Base-by-base conservation (phyloP, 495 filamentous ascomycete species). In the Penicillium desertorum region DNA sequence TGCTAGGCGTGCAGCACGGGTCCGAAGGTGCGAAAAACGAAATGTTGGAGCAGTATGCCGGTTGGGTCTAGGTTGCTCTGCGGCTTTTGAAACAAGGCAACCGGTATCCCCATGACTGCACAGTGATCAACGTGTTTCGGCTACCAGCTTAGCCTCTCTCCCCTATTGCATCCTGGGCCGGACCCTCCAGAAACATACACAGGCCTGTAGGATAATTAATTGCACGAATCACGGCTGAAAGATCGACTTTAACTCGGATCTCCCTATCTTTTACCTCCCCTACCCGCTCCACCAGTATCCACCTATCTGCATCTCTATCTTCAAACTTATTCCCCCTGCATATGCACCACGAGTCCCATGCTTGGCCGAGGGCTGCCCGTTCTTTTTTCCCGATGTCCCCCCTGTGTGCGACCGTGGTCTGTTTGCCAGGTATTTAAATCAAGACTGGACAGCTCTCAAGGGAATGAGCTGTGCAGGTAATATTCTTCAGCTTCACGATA, bases 1-100 rank as follows among this genome's bases (percentile, higher is more conserved):
- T 96, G 32, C 70, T 98, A 44, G 84, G 81, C 27, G 90, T 96
- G 14, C 85, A 87, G 61, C 91, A 96, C 59, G 95, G 96, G 57
- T 88, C 91, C 68, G 87, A 93, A 60, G 94, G 94, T 0, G 86
- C 89, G 46, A 83, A 82, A 75, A 76, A 74, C 51, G 92, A 97
- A 75, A 71, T 77, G 20, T 59, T 82, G 39, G 72, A 71, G 9
- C 71, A 79, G 45, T 95, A 93, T 63, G 61, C 75, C 30, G 81
- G 80, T 9, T 94, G 89, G 89, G 56, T 86, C 41, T 69, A 64
- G 44, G 50, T 50, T 34, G 36, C 17, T 39, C 14, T 42, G 14
- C 48, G n/a, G 23, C 3, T n/a, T 27, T 9, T 17, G 11, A 48
- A 32, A 48, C 17, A n/a, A 39, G 14, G 49, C 36, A 42, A 52